Percentiles rank a stretch among this genome's conserved stretches.
Evolutionary conservation across 2,329 filamentous ascomycete genomes (phyloP).

Genomic region (Calonectria pseudoreteaudii): DNA sequence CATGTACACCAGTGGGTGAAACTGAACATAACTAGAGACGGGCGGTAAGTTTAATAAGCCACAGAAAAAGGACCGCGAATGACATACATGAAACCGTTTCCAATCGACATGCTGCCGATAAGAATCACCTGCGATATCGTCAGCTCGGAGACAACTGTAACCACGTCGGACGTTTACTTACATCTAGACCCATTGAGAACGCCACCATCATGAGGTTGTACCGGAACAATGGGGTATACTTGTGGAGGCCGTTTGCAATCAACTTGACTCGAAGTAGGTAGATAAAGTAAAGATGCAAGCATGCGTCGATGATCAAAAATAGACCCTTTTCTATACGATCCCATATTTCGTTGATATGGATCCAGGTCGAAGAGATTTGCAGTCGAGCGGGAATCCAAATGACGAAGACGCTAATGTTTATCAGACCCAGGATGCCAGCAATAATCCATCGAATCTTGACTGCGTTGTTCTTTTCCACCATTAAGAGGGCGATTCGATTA

Average conservation of each 20-base stretch:
- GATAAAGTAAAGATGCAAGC: constrained; percentile 70
- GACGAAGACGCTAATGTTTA: constrained; percentile 23
- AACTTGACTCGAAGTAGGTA: constrained; percentile 72
- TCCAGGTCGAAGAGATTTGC: constrained; percentile 12
- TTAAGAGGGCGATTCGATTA: constrained; percentile 57
- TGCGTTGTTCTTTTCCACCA: constrained; percentile 15
- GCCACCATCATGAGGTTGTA: constrained; percentile 25
- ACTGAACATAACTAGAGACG: constrained; percentile 36
- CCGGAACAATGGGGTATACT: constrained; percentile 55
- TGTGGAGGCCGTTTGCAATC: constrained; percentile 76
- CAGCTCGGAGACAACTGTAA: neutral
- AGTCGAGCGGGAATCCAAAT: constrained; percentile 26
- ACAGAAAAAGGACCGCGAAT: neutral
- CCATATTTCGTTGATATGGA: constrained; percentile 22
- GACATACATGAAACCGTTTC: constrained; percentile 16
- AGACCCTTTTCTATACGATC: constrained; percentile 25
- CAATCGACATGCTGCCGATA: constrained; percentile 29
- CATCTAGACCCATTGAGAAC: constrained; percentile 67
- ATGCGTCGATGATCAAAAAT: constrained; percentile 24
- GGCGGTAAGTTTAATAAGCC: neutral
- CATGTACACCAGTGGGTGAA: constrained; percentile 42
- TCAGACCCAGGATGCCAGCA: constrained; percentile 15
- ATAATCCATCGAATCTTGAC: constrained; percentile 14
- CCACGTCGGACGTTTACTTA: constrained; percentile 48
- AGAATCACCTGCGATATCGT: constrained; percentile 30